Evolutionary conservation across 2,329 filamentous ascomycete species (phyloP).

Genomic region (Pseudogymnoascus sp.): DNA sequence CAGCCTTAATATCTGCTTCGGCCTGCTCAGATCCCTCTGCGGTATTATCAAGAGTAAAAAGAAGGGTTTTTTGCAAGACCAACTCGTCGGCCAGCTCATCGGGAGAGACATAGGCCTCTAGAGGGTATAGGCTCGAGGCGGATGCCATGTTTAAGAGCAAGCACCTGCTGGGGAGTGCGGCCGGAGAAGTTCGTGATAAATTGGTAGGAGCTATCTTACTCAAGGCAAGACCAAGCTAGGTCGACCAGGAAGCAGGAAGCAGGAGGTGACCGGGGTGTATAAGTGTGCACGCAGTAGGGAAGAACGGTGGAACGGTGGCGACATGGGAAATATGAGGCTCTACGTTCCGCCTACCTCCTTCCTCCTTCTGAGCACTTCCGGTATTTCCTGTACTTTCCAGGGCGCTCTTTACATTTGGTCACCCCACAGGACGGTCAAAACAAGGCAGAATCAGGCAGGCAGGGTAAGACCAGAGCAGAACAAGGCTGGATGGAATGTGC

Average conservation of each 20-base stretch:
- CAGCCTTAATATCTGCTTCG: conserved; percentile 16
- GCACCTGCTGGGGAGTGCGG: neutral
- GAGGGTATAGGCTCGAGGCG: neutral
- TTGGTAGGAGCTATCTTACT: neutral
- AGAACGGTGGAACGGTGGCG: neutral
- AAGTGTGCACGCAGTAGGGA: neutral
- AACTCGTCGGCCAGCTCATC: conserved; percentile 12
- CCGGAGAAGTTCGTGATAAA: neutral
- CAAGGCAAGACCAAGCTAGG: neutral
- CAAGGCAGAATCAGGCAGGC: neutral
- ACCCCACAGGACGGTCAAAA: conserved; percentile 3
- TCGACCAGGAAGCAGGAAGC: neutral
- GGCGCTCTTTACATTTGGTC: neutral
- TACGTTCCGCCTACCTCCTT: neutral
- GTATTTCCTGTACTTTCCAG: neutral
- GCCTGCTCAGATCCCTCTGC: conserved; percentile 17
- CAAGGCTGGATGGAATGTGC: neutral
- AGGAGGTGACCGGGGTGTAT: neutral
- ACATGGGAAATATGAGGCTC: conserved; percentile 7
- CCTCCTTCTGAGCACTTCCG: neutral
- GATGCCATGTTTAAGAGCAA: conserved; percentile 5
- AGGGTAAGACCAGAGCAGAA: neutral
- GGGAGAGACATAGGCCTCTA: conserved; percentile 9
- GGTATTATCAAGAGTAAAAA: conserved; percentile 31
- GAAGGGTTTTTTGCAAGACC: conserved; percentile 28